phyloP scores from a whole-genome alignment of 2,329 filamentous ascomycete species.

The Exophiala bonariae region DNA sequence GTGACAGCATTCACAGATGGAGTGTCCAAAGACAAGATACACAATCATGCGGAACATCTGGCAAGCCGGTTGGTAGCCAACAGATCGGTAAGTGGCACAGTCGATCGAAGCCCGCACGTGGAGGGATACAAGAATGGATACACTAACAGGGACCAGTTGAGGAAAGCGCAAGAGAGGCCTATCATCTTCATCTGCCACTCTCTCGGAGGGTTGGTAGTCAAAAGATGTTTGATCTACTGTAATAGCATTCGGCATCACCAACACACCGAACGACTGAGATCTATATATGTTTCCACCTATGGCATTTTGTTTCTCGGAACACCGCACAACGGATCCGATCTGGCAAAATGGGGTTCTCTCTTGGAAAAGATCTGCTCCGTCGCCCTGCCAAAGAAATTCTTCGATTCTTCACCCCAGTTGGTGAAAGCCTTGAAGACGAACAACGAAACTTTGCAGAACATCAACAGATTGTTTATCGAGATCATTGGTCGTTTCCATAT shows the following conservation, averaged over 20 bases:
- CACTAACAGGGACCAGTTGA: conserved; percentile 32
- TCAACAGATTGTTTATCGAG: conserved; percentile 71
- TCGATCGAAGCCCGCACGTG: background rate
- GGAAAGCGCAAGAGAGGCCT: conserved; percentile 57
- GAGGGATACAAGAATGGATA: background rate
- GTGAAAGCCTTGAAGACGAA: conserved; percentile 70
- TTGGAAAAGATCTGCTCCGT: conserved; percentile 68
- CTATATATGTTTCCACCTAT: conserved; percentile 73
- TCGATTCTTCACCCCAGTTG: conserved; percentile 67
- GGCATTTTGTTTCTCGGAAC: conserved; percentile 77
- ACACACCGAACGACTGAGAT: conserved; percentile 64
- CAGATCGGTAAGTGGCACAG: conserved; percentile 45
- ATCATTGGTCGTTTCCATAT: conserved; percentile 70
- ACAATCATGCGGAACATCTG: conserved; percentile 70
- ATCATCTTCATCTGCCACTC: conserved; percentile 78
- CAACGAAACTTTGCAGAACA: conserved; percentile 72
- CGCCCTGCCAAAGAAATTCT: conserved; percentile 64
- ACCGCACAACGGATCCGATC: conserved; percentile 69
- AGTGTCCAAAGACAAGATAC: conserved; percentile 65
- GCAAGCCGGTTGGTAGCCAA: conserved; percentile 64
- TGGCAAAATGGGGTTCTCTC: conserved; percentile 67
- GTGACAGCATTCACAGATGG: conserved; percentile 52
- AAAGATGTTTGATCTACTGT: conserved; percentile 68
- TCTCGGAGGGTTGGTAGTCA: conserved; percentile 70
- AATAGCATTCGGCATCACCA: conserved; percentile 57